A percentile compares a stretch with the other conserved stretches of the same genome.
Evolutionary conservation across 2,329 filamentous ascomycete genomes (phyloP).

Genomic region (Sporothrix brasiliensis): DNA sequence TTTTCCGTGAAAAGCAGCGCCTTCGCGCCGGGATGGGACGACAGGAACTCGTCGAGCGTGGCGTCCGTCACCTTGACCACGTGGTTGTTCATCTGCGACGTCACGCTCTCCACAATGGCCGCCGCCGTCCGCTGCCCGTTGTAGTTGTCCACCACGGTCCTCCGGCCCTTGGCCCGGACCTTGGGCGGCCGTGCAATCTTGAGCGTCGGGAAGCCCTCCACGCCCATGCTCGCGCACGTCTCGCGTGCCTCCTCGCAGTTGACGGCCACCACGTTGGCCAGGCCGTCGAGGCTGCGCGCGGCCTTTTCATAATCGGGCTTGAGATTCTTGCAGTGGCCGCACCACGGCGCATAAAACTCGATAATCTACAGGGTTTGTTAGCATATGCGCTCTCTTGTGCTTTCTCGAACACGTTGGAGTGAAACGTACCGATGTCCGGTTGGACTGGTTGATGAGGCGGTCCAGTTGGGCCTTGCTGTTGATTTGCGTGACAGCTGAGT

Average conservation of each 20-base stretch:
- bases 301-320: constrained; percentile 95
- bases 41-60: constrained; percentile 74
- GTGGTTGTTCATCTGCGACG: constrained; percentile 87
- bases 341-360: constrained; percentile 98
- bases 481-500: constrained; percentile 83
- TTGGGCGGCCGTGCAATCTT: constrained; percentile 90
- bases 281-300: constrained; percentile 82
- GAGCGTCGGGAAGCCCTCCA: constrained; percentile 92
- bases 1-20: constrained; percentile 93
- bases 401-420: background rate
- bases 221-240: constrained; percentile 84
- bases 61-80: constrained; percentile 81
- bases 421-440: constrained; percentile 79
- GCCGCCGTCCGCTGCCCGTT: constrained; percentile 81
- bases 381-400: too few relatives aligned
- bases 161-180: constrained; percentile 54
- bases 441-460: constrained; percentile 80
- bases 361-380: constrained; percentile 52
- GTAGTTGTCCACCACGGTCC: constrained; percentile 87
- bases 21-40: constrained; percentile 67
- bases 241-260: constrained; percentile 94
- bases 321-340: constrained; percentile 93
- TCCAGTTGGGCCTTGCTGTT: constrained; percentile 74
- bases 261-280: constrained; percentile 91
- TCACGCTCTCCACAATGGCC: constrained; percentile 81